Conservation (phyloP, 306 rosid species). For the Medicago lupulina region DNA sequence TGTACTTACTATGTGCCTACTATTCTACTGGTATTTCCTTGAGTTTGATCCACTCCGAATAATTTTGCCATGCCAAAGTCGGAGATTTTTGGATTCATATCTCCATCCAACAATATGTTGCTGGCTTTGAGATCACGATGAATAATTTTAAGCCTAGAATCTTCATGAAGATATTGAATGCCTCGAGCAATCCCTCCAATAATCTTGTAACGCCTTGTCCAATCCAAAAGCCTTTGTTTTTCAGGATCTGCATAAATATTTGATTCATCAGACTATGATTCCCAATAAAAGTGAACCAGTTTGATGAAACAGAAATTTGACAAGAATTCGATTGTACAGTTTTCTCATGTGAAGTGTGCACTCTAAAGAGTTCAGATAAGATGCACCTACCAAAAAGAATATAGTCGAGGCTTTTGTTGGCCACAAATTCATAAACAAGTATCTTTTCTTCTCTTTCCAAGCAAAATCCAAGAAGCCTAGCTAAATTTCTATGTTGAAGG, state of each 20-base stretch:
- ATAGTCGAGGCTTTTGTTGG: conserved; percentile 63
- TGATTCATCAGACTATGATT: background rate
- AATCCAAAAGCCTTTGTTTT: conserved; percentile 50
- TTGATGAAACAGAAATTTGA: background rate
- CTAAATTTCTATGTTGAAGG: conserved; percentile 72
- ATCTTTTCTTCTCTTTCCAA: conserved; percentile 62
- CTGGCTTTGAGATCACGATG: conserved; percentile 78
- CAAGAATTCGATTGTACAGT: too few species aligned
- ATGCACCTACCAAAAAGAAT: conserved; percentile 57
- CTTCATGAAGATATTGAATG: conserved; percentile 68
- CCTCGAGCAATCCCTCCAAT: conserved; percentile 65
- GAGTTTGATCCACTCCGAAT: conserved; percentile 50
- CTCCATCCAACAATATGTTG: conserved; percentile 57
- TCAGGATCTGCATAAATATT: conserved; percentile 40
- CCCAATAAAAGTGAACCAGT: background rate
- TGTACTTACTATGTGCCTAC: conserved; percentile 75
- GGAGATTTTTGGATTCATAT: conserved; percentile 67
- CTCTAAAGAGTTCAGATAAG: background rate
- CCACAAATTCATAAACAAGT: conserved; percentile 64
- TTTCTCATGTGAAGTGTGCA: background rate
- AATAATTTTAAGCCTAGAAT: conserved; percentile 63
- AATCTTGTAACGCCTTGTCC: conserved; percentile 60
- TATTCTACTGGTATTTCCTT: conserved; percentile 53
- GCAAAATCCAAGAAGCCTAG: conserved; percentile 65
- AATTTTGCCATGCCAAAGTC: conserved; percentile 81